phyloP scores from a whole-genome alignment of 2,329 filamentous ascomycete species.

The Clonostachys solani region DNA sequence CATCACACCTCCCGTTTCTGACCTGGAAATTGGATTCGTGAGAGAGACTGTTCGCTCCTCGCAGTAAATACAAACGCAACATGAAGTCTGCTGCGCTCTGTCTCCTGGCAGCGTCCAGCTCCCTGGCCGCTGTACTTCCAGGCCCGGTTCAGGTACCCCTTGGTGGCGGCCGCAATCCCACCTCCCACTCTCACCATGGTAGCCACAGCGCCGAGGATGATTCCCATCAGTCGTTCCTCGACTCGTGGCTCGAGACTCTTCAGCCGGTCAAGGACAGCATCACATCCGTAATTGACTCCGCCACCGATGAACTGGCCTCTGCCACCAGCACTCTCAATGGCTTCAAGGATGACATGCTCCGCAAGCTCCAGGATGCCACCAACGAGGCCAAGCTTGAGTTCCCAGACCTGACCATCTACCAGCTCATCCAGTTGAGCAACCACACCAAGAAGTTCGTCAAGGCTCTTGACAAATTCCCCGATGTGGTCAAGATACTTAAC shows the following conservation, averaged over 20 bases:
- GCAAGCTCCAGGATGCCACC: background rate
- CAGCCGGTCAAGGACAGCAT: conserved; percentile 1
- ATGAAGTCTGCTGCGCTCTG: no score
- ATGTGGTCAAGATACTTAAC: conserved; percentile 71
- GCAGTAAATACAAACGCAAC: no score
- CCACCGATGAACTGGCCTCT: background rate
- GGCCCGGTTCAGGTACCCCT: no score
- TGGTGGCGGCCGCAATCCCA: no score
- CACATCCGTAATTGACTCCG: background rate
- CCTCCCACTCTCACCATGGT: no score
- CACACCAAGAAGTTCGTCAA: conserved; percentile 74
- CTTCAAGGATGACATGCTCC: conserved; percentile 2
- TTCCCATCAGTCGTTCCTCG: no score
- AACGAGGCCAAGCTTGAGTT: conserved; percentile 15
- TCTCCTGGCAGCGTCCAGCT: no score
- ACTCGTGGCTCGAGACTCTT: background rate
- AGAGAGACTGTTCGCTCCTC: no score
- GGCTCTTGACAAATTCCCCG: conserved; percentile 68
- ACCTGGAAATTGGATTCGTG: no score
- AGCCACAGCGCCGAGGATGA: no score
- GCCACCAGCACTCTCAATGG: background rate
- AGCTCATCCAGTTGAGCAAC: conserved; percentile 72
- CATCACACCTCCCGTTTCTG: no score
- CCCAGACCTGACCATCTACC: conserved; percentile 71
- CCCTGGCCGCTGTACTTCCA: no score